Percentiles rank a stretch among this genome's conserved stretches.
phyloP scores from a whole-genome alignment of 2,329 filamentous ascomycete genomes.

The Penicillium sp. region DNA sequence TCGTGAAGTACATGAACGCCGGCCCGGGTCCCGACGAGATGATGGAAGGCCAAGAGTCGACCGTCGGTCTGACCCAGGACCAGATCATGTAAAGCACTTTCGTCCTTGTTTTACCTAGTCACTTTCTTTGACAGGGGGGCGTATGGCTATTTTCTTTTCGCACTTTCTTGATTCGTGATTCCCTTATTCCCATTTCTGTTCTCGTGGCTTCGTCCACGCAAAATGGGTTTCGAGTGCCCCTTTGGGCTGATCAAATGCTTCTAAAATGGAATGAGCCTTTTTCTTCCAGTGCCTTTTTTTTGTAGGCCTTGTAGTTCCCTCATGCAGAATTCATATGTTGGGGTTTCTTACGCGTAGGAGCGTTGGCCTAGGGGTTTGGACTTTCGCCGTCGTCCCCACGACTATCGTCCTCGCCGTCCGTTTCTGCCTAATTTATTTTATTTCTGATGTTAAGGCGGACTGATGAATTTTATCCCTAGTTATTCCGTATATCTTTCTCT shows the following conservation, averaged over 20 bases:
- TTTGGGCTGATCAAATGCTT: slow-evolving; percentile 9
- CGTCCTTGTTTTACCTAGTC: slow-evolving; percentile 8
- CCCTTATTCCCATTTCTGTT: slow-evolving; percentile 24
- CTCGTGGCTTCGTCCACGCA: slow-evolving; percentile 1
- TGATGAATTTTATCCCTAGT: too few species aligned
- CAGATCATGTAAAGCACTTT: slow-evolving; percentile 78
- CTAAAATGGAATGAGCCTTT: slow-evolving; percentile 1
- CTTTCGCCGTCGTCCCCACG: neutral
- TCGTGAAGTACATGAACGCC: slow-evolving; percentile 84
- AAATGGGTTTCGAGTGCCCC: slow-evolving; percentile 11
- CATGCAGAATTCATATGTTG: neutral
- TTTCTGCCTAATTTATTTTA: neutral
- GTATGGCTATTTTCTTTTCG: slow-evolving; percentile 7
- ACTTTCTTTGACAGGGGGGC: slow-evolving; percentile 9
- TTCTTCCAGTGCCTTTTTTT: neutral
- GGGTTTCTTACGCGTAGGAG: neutral
- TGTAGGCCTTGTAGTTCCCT: neutral
- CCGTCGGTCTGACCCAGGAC: slow-evolving; percentile 80
- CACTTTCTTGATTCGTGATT: slow-evolving; percentile 21
- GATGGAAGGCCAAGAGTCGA: slow-evolving; percentile 78
- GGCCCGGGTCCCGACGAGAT: slow-evolving; percentile 63
- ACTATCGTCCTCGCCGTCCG: neutral
- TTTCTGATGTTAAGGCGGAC: neutral
- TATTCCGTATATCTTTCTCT: too few species aligned
- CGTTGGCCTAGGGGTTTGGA: neutral